phyloP scores from a whole-genome alignment of 371 early-diverging fungal genomes.

The Mortierella sp. region DNA sequence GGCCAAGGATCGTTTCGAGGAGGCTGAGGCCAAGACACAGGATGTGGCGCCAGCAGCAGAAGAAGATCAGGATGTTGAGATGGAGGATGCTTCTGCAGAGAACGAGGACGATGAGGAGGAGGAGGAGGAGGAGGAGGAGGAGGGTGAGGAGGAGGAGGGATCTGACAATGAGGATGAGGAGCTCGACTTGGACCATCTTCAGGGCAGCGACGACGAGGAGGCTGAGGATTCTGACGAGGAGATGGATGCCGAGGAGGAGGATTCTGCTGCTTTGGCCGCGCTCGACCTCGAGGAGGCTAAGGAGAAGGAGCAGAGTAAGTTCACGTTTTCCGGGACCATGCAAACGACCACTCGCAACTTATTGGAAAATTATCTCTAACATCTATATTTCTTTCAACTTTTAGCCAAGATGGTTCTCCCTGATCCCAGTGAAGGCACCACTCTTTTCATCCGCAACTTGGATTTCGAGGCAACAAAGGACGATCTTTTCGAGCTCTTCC shows the following conservation, averaged over 20 bases:
- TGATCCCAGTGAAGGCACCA: constrained; percentile 74
- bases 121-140: constrained; percentile 52
- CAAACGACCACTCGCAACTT: not conserved
- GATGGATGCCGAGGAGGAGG: constrained; percentile 61
- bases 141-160: constrained; percentile 51
- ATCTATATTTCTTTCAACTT: not conserved
- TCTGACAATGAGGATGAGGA: constrained; percentile 58
- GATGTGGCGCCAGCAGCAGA: constrained; percentile 46
- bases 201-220: constrained; percentile 57
- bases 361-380: not conserved
- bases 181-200: constrained; percentile 56
- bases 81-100: constrained; percentile 60
- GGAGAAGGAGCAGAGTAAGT: constrained; percentile 49
- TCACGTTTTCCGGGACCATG: not conserved
- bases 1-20: constrained; percentile 79
- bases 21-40: constrained; percentile 63
- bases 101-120: constrained; percentile 58
- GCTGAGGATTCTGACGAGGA: constrained; percentile 60
- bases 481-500: constrained; percentile 78
- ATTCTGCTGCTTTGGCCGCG: constrained; percentile 60
- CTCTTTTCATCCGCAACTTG: constrained; percentile 94
- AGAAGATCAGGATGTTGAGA: constrained; percentile 59
- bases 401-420: constrained; percentile 57
- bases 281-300: constrained; percentile 56
- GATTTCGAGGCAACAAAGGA: constrained; percentile 91